Conservation (phyloP, 2,329 filamentous ascomycete species). For the Metarhizium rileyi region DNA sequence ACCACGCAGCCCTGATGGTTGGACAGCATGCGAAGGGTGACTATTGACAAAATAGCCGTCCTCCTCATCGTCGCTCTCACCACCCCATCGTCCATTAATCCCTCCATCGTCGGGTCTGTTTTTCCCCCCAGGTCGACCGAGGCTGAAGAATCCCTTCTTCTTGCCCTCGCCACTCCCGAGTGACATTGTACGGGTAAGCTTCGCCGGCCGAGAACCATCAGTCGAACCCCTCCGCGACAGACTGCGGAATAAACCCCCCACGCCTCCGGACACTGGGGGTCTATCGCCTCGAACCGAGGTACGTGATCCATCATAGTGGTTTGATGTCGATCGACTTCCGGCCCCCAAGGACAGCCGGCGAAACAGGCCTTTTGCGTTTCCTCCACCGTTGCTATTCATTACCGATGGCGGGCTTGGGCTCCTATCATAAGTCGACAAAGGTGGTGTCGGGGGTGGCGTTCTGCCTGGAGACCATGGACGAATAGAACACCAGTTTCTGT, state of each 20-base stretch:
- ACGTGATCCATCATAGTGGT: conserved; percentile 27
- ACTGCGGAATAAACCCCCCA: conserved; percentile 35
- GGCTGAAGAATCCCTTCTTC: conserved; percentile 30
- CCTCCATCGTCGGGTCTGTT: conserved; percentile 37
- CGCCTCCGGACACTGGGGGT: conserved; percentile 38
- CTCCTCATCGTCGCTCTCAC: conserved; percentile 34
- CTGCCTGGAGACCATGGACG: conserved; percentile 69
- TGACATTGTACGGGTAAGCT: conserved; percentile 50
- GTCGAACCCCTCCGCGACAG: conserved; percentile 26
- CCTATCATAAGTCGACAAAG: conserved; percentile 35
- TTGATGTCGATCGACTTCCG: conserved; percentile 20
- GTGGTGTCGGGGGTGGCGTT: conserved; percentile 63
- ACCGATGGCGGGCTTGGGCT: conserved; percentile 27
- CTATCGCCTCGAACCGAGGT: conserved; percentile 32
- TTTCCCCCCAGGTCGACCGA: conserved; percentile 31
- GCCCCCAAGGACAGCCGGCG: conserved; percentile 29
- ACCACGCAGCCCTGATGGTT: conserved; percentile 26
- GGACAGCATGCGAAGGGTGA: conserved; percentile 14
- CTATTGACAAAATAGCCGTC: conserved; percentile 17
- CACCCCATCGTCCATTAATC: conserved; percentile 45
- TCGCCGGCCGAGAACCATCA: conserved; percentile 27
- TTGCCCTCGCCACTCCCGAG: conserved; percentile 45
- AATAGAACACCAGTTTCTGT: conserved; percentile 94
- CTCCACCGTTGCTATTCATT: conserved; percentile 4
- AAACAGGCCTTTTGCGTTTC: conserved; percentile 30